phyloP scores from a whole-genome alignment of 345 rosid species.

The Gossypium longicalyx region DNA sequence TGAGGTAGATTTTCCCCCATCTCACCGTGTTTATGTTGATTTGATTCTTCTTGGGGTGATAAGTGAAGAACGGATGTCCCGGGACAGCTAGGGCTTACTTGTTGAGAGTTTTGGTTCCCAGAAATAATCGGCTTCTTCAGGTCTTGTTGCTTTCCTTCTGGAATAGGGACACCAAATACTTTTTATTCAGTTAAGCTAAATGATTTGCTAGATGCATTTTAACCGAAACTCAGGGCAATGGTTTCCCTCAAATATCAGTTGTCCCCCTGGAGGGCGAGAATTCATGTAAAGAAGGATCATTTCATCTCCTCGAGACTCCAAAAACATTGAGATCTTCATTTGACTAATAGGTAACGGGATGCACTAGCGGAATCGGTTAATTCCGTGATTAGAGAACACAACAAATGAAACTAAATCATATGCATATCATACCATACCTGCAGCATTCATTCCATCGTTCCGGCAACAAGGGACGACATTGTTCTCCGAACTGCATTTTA shows the following conservation, averaged over 20 bases:
- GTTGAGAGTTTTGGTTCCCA: not conserved
- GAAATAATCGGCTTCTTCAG: not conserved
- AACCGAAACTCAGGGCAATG: too few relatives aligned
- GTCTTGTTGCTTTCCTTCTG: not conserved
- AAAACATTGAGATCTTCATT: not conserved
- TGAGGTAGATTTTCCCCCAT: not conserved
- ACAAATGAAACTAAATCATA: not conserved
- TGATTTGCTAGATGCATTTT: too few relatives aligned
- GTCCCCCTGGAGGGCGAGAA: not conserved
- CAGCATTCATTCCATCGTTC: constrained; percentile 8
- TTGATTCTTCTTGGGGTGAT: not conserved
- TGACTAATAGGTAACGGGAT: not conserved
- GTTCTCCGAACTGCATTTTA: not conserved
- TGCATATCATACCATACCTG: constrained; percentile 21
- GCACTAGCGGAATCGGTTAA: not conserved
- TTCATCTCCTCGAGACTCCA: not conserved
- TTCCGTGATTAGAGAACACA: not conserved
- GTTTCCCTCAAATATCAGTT: too few relatives aligned
- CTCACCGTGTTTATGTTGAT: not conserved
- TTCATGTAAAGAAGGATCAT: not conserved
- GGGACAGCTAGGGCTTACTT: not conserved
- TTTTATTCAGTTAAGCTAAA: not conserved
- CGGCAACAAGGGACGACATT: constrained; percentile 1
- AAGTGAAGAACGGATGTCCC: not conserved
- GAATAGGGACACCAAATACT: not conserved